A percentile compares a stretch with the other conserved stretches of the same genome.
Conservation (phyloP, 2,329 filamentous ascomycete species). For the Fusarium sp. region DNA sequence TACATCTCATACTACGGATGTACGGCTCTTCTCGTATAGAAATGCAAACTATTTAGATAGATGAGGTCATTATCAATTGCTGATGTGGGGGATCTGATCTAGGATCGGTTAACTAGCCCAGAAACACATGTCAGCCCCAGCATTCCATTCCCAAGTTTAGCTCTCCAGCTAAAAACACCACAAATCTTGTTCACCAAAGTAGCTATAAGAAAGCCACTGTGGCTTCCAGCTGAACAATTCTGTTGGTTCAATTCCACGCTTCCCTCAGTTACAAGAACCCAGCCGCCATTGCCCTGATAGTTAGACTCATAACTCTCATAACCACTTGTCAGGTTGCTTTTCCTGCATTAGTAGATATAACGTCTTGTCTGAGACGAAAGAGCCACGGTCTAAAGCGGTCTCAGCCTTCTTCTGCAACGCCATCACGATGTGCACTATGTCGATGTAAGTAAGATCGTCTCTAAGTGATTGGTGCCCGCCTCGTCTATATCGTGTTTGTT, state of each 20-base stretch:
- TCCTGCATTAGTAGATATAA: background rate
- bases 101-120: background rate
- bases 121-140: slow-evolving; percentile 6
- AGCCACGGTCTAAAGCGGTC: slow-evolving; percentile 3
- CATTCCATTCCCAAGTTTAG: background rate
- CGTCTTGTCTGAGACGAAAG: background rate
- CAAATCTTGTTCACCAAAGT: background rate
- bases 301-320: background rate
- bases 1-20: background rate
- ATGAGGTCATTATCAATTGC: background rate
- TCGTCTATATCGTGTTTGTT: slow-evolving; percentile 10
- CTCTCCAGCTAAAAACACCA: background rate
- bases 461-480: slow-evolving; percentile 44
- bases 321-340: background rate
- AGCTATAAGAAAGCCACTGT: background rate
- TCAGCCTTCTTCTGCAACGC: slow-evolving; percentile 16
- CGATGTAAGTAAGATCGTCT: slow-evolving; percentile 19
- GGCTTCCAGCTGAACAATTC: slow-evolving; percentile 6
- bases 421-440: slow-evolving; percentile 22
- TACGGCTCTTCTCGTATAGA: background rate
- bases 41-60: background rate
- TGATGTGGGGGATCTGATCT: background rate
- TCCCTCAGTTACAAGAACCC: slow-evolving; percentile 11
- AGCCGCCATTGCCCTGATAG: background rate
- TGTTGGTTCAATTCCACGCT: slow-evolving; percentile 6